phyloP scores from a whole-genome alignment of 2,329 filamentous ascomycete species.

The Arachnomyces sp. region DNA sequence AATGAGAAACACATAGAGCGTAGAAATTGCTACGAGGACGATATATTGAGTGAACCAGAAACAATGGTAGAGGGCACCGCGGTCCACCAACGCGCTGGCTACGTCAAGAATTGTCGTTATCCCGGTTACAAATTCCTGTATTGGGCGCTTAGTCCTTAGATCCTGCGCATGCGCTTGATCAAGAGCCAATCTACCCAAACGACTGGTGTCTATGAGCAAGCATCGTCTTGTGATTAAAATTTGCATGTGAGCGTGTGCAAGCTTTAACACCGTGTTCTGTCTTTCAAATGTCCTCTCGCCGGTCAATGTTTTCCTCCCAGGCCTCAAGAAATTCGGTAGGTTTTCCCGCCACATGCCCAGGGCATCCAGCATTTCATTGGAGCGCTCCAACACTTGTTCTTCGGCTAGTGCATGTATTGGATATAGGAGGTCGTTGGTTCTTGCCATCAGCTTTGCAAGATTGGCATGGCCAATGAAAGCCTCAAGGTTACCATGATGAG shows the following conservation, averaged over 20 bases:
- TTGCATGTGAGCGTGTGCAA: conserved; percentile 14
- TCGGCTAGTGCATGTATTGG: conserved; percentile 12
- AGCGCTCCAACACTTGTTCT: conserved; percentile 12
- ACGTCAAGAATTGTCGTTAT: conserved; percentile 14
- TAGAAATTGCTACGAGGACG: conserved; percentile 14
- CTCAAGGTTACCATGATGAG: conserved; percentile 16
- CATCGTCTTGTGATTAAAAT: conserved; percentile 16
- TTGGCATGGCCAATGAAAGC: conserved; percentile 7
- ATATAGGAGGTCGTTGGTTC: conserved; percentile 15
- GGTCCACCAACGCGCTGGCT: conserved; percentile 8
- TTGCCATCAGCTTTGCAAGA: conserved; percentile 15
- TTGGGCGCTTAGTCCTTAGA: conserved; percentile 10
- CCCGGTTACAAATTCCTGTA: conserved; percentile 13
- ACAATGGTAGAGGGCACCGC: conserved; percentile 8
- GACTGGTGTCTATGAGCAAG: conserved; percentile 13
- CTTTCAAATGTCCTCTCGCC: conserved; percentile 15
- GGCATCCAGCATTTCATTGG: conserved; percentile 12
- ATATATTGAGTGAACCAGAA: conserved; percentile 18
- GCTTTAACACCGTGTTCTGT: conserved; percentile 17
- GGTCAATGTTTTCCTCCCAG: conserved; percentile 12
- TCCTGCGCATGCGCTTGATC: conserved; percentile 6
- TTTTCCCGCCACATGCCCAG: conserved; percentile 10
- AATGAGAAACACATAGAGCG: conserved; percentile 15
- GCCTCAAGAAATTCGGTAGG: conserved; percentile 16
- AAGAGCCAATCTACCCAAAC: conserved; percentile 5